phyloP scores from a whole-genome alignment of 2,329 filamentous ascomycete species.

The Fonsecaea pedrosoi region DNA sequence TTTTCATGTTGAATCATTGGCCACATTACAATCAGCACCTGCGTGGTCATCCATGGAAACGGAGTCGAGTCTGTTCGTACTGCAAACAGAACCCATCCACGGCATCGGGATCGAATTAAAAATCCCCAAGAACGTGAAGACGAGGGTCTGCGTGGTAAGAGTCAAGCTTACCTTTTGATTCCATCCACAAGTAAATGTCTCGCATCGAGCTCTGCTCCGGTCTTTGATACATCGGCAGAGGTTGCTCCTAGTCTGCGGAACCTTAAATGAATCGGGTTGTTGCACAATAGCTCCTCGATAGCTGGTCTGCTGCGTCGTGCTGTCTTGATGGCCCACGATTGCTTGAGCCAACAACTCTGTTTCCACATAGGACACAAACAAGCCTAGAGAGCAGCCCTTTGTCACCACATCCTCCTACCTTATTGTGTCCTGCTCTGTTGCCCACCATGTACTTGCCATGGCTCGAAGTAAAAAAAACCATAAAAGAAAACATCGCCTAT shows the following conservation, averaged over 20 bases:
- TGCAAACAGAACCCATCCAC: conserved; percentile 32
- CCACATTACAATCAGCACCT: conserved; percentile 28
- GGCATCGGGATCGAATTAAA: conserved; percentile 22
- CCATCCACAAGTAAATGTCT: neutral
- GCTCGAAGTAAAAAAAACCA: neutral
- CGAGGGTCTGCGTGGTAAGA: conserved; percentile 7
- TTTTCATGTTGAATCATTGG: conserved; percentile 34
- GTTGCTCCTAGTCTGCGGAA: conserved; percentile 26
- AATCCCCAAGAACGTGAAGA: conserved; percentile 4
- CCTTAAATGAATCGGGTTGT: conserved; percentile 21
- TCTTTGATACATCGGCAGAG: conserved; percentile 13
- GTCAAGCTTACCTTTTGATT: conserved; percentile 11
- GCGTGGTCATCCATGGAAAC: conserved; percentile 4
- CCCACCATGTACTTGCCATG: neutral
- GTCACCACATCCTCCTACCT: conserved; percentile 15
- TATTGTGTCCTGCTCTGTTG: conserved; percentile 8
- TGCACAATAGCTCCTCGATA: conserved; percentile 21
- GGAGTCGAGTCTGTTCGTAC: conserved; percentile 26
- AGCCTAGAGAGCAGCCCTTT: conserved; percentile 14
- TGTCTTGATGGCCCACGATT: neutral
- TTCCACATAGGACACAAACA: conserved; percentile 20
- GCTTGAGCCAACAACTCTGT: conserved; percentile 22
- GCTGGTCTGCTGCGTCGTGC: conserved; percentile 4
- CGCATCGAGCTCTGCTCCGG: neutral
- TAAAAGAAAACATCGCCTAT: conserved; percentile 3